Conservation (phyloP, 257 asterid genomes). For the Prunella vulgaris region DNA sequence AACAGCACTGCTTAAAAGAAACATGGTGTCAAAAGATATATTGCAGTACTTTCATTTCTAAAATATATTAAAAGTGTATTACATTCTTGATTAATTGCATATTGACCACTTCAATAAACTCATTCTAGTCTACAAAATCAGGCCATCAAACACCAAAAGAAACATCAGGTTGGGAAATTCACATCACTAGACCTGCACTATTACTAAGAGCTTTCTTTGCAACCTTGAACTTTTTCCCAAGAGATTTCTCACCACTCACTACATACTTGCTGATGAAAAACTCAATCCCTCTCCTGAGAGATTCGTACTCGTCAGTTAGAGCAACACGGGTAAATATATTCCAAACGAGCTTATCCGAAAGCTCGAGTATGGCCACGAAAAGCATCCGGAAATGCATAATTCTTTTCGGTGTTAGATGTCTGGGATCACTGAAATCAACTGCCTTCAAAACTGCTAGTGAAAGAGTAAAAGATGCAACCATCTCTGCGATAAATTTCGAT, state of each 20-base stretch:
- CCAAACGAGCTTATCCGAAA: conserved; percentile 69
- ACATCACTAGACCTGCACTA: conserved; percentile 55
- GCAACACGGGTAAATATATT: conserved; percentile 81
- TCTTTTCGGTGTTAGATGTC: conserved; percentile 54
- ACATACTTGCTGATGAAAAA: conserved; percentile 69
- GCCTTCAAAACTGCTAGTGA: conserved; percentile 74
- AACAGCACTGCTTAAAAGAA: too few relatives aligned
- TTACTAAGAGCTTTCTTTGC: conserved; percentile 74
- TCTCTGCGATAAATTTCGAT: conserved; percentile 71
- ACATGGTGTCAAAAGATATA: too few relatives aligned
- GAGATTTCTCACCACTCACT: conserved; percentile 29
- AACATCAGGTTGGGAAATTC: conserved; percentile 16
- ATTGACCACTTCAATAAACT: background rate
- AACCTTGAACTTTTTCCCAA: conserved; percentile 51
- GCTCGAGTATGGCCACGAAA: conserved; percentile 65
- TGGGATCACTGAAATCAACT: conserved; percentile 54
- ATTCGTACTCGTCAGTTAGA: conserved; percentile 59
- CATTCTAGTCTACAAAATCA: background rate
- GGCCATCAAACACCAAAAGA: background rate
- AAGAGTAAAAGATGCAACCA: conserved; percentile 65
- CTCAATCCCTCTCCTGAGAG: conserved; percentile 63
- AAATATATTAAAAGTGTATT: too few relatives aligned
- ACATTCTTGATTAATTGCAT: too few relatives aligned
- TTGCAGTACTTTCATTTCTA: too few relatives aligned
- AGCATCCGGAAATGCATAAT: conserved; percentile 89